Base-by-base conservation (phyloP, 106 monocot genomes). In the Apostasia ramifera region DNA sequence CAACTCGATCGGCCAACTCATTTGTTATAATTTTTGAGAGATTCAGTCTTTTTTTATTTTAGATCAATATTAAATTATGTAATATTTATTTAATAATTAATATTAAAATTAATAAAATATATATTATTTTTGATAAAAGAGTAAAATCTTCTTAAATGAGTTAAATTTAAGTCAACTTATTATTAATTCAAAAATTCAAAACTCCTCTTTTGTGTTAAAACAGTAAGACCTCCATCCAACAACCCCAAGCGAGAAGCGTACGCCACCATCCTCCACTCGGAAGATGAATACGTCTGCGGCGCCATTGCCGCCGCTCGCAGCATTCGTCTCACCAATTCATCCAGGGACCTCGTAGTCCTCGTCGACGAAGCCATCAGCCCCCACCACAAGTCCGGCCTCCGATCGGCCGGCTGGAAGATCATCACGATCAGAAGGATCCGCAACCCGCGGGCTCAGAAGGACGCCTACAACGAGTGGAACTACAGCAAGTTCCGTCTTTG, bases 401-500 rank as follows among this genome's bases (percentile, higher is more conserved):
- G 81, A 66, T 72, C 78, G 4, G 86, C 90, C 1, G 90, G 90
- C 1, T 91, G 90, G 90, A 81, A 91, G 73, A 77, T 91, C 26
- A 68, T 79, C 13, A 84, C 79, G 9, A 86, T 91, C 42, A 61
- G 67, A 37, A 69, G 90, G 54, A 91, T 91, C 41, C 80, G 90
- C 9, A 91, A 91, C 48, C 90, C 90, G 0, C 86, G 86, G 50
- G 90, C 90, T 2, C 78, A 83, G 71, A 74, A 59, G 1, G 78
- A 91, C 61, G 83, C 90, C 5, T 91, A 91, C 78, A 91, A 86
- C 38, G 90, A 91, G 63, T 91, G 87, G 82, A 91, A 91, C 71
- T 91, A 91, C 79, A 91, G 91, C 83, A 91, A 91, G 71, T 91
- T 91, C 68, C 76, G 87, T 51, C 79, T 91, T 0, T 91, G 91